Base-by-base conservation (phyloP, 2,329 filamentous ascomycete species). In the Acarospora socialis region DNA sequence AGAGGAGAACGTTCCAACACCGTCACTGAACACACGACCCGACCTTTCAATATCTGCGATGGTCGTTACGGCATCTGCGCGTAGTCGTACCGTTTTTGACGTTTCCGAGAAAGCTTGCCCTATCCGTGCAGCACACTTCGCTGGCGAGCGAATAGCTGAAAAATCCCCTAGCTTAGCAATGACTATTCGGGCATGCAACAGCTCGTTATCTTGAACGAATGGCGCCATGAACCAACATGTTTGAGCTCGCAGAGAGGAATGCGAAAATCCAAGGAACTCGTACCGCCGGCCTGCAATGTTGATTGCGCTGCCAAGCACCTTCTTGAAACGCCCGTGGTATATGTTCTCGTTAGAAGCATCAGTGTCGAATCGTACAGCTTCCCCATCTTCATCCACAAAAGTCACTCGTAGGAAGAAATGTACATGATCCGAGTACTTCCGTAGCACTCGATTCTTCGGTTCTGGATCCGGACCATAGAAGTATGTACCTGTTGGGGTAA, bases 101-200 rank as follows among this genome's bases (percentile, higher is more conserved):
- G 81, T 86, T 42, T 87, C 79, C 0, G 80, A 78, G 40, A 82
- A 92, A 0, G 77, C 77, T 43, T 72, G 69, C 4, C 69, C 68
- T 24, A 72, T 70, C 28, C 70, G 54, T 3, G 70, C 70, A 5
- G 70, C 69, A 42, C 68, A 72, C 38, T 68, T 68, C 5, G 70
- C 66, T 3, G 67, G 66, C 21, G 56, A 67, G 3, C 53, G 51
- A 27, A 75, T 68, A n/a, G 52, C 35, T 1, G 47, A 51, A 45
- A 74, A 70, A 33, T 66, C 51, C 1, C 66, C 66, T 3, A 70
- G 49, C 3, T 50, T 47, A 32, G 48, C 42, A 30, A 70, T 61
- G 4, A 69, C 52, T 9, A 45, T 45, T 10, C 47, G 36, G 3
- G 61, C 56, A 25, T 51, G 41, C 19, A 55, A 43, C 3, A 53